Conservation (phyloP, 1,139 yeast species). For the Taphrina confusa region DNA sequence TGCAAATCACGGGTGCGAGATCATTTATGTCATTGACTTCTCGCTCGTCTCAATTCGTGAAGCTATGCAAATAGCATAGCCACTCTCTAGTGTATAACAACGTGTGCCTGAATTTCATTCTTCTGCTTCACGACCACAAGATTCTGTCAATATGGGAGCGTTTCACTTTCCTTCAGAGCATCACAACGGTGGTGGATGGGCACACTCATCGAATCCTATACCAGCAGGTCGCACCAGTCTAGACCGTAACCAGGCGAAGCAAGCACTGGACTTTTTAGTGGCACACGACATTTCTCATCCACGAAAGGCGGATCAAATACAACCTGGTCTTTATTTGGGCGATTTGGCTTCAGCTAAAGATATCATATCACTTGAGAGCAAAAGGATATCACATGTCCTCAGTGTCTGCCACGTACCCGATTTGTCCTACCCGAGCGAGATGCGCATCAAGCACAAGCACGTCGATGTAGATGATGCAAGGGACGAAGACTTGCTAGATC, state of each 20-base stretch:
- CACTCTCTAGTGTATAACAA: no score
- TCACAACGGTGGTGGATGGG: constrained; percentile 8
- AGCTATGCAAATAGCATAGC: no score
- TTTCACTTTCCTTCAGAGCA: constrained; percentile 22
- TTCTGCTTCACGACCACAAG: no score
- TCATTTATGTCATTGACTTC: no score
- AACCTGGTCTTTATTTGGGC: constrained; percentile 31
- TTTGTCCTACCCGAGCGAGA: neutral
- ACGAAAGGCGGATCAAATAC: constrained; percentile 31
- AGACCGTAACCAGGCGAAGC: constrained; percentile 10
- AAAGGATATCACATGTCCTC: constrained; percentile 20
- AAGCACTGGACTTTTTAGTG: constrained; percentile 20
- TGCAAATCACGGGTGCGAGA: no score
- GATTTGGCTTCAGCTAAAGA: constrained; percentile 25
- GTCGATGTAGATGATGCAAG: constrained; percentile 68
- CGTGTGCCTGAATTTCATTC: no score
- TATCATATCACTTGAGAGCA: neutral
- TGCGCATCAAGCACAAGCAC: constrained; percentile 55
- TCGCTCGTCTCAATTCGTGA: no score
- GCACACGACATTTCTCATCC: constrained; percentile 15
- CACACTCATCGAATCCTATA: neutral
- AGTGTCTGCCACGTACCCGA: constrained; percentile 15
- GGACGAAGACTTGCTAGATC: constrained; percentile 62
- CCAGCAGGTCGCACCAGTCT: constrained; percentile 3
- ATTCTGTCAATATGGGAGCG: no score